Evolutionary conservation across 2,329 filamentous ascomycete species (phyloP).

Genomic region (Verticillium alfalfae): DNA sequence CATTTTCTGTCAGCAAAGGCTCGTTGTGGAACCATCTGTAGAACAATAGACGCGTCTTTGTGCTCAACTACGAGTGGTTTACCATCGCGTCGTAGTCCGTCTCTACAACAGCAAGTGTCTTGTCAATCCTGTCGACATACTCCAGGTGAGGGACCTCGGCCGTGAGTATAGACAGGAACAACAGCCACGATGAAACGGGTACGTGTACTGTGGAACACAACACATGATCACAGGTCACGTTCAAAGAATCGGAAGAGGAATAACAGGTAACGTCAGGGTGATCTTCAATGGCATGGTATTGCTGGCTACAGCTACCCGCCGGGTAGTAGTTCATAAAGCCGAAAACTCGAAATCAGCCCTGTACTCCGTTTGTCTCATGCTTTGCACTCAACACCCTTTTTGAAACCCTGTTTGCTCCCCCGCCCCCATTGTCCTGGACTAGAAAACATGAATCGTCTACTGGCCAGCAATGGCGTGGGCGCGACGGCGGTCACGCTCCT

Average conservation of each 20-base stretch:
- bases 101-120: too few relatives aligned
- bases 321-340: slow-evolving; percentile 12
- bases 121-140: too few relatives aligned
- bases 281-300: slow-evolving; percentile 15
- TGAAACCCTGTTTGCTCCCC: neutral
- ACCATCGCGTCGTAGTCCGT: too few relatives aligned
- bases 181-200: too few relatives aligned
- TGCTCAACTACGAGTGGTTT: too few relatives aligned
- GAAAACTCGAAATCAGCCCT: slow-evolving; percentile 14
- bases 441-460: slow-evolving; percentile 28
- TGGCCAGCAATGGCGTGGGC: slow-evolving; percentile 50
- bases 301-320: slow-evolving; percentile 10
- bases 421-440: slow-evolving; percentile 1
- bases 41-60: neutral
- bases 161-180: too few relatives aligned
- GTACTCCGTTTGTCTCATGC: slow-evolving; percentile 13
- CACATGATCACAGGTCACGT: neutral
- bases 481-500: slow-evolving; percentile 97
- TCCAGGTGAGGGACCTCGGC: too few relatives aligned
- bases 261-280: slow-evolving; percentile 4
- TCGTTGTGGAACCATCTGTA: slow-evolving; percentile 4
- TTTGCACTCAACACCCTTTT: slow-evolving; percentile 14
- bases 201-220: neutral
- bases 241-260: neutral
- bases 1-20: slow-evolving; percentile 1